Percentiles rank a stretch among this genome's conserved stretches.
Conservation (phyloP, 306 rosid genomes). For the Gastrolobium bilobum region DNA sequence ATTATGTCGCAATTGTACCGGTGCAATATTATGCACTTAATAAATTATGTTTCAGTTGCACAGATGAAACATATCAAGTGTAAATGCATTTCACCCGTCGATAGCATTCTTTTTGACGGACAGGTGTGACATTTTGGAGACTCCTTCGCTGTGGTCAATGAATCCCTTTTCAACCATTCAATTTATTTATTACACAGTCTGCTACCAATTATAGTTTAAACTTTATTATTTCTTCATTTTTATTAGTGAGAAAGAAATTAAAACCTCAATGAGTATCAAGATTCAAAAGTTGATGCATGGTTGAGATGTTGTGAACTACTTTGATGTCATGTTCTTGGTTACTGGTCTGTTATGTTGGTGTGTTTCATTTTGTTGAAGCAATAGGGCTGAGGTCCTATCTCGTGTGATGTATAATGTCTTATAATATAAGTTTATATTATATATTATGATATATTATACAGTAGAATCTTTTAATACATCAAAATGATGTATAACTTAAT, state of each 20-base stretch:
- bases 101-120: not conserved
- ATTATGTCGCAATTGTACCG: not conserved
- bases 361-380: too few species aligned
- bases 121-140: not conserved
- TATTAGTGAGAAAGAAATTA: not conserved
- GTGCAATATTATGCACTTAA: not conserved
- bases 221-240: not conserved
- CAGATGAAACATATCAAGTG: not conserved
- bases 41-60: constrained; percentile 5
- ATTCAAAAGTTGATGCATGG: not conserved
- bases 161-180: not conserved
- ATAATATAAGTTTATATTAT: too few species aligned
- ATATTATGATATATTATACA: too few species aligned
- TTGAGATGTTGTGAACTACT: too few species aligned
- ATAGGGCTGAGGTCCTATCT: too few species aligned
- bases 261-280: not conserved
- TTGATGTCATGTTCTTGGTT: too few species aligned
- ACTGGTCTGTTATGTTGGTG: too few species aligned
- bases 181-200: not conserved
- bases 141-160: not conserved
- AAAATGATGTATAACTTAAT: too few species aligned
- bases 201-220: not conserved
- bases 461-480: too few species aligned
- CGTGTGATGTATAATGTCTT: too few species aligned
- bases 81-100: not conserved